These are phyloP conservation scores for Lodderomyces margitis DNA, from an alignment of 1,139 yeast genomes.

Conservation along the genomic window DNA sequence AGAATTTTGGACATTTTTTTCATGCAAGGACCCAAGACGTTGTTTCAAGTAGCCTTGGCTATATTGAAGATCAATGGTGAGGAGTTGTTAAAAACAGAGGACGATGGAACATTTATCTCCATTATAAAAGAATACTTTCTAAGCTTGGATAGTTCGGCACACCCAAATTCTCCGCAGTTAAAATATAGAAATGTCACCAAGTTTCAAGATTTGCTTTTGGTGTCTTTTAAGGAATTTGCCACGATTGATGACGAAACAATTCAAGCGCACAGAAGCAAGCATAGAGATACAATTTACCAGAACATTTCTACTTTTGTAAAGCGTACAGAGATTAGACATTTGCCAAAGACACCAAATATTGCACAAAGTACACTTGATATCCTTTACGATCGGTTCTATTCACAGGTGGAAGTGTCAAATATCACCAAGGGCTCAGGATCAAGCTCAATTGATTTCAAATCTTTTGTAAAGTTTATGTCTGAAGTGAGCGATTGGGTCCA, in stretches of 20 bases:
- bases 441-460: conserved; percentile 67
- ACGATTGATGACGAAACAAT: conserved; percentile 75
- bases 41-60: conserved; percentile 93
- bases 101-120: conserved; percentile 89
- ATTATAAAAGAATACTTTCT: conserved; percentile 80
- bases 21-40: conserved; percentile 82
- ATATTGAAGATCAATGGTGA: conserved; percentile 85
- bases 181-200: conserved; percentile 68
- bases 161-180: conserved; percentile 67
- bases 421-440: conserved; percentile 70
- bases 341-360: conserved; percentile 70
- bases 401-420: conserved; percentile 62
- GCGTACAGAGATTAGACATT: conserved; percentile 82
- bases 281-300: conserved; percentile 73
- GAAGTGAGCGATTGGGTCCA: conserved; percentile 81
- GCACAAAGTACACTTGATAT: conserved; percentile 58
- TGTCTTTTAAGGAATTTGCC: conserved; percentile 88
- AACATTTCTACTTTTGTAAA: conserved; percentile 90
- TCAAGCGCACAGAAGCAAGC: conserved; percentile 63
- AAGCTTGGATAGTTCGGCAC: conserved; percentile 75
- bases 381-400: conserved; percentile 82
- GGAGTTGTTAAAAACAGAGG: conserved; percentile 71
- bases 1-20: conserved; percentile 90
- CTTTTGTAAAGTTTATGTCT: conserved; percentile 71
- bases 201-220: conserved; percentile 87